Conservation (phyloP, 768 basidiomycete genomes). For the Dacryopinax primogenitus region DNA sequence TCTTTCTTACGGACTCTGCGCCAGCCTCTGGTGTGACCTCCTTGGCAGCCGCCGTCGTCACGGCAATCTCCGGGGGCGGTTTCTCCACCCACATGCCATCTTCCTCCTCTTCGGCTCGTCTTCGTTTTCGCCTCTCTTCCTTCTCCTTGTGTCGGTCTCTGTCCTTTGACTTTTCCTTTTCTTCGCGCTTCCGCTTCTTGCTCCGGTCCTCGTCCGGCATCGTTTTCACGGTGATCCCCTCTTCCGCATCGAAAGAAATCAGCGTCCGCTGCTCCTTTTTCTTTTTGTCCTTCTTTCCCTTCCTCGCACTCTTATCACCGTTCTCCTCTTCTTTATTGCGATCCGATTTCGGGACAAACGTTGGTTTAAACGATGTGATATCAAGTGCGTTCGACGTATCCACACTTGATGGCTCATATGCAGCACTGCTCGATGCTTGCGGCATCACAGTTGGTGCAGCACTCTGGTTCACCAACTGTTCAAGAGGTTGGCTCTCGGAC, state of each 20-base stretch:
- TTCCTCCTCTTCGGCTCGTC: slow-evolving; percentile 27
- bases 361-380: slow-evolving; percentile 63
- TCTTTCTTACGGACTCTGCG: slow-evolving; percentile 40
- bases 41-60: slow-evolving; percentile 21
- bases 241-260: slow-evolving; percentile 51
- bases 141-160: slow-evolving; percentile 37
- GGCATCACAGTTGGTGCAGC: slow-evolving; percentile 3
- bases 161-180: slow-evolving; percentile 23
- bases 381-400: slow-evolving; percentile 37
- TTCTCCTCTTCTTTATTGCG: slow-evolving; percentile 33
- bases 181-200: slow-evolving; percentile 23
- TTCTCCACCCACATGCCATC: slow-evolving; percentile 62
- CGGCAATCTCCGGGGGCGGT: slow-evolving; percentile 40
- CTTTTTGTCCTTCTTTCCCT: slow-evolving; percentile 35
- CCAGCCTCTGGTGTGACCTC: slow-evolving; percentile 19
- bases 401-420: slow-evolving; percentile 15
- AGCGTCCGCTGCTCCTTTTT: slow-evolving; percentile 40
- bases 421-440: neutral
- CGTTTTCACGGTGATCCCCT: slow-evolving; percentile 22
- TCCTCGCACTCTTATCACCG: slow-evolving; percentile 33
- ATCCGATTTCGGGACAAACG: slow-evolving; percentile 57
- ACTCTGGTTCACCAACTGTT: neutral
- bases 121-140: slow-evolving; percentile 29
- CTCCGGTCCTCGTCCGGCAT: slow-evolving; percentile 21
- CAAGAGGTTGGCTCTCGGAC: neutral